phyloP scores from a whole-genome alignment of 2,329 filamentous ascomycete genomes.

The Endoconidiophora laricicola region DNA sequence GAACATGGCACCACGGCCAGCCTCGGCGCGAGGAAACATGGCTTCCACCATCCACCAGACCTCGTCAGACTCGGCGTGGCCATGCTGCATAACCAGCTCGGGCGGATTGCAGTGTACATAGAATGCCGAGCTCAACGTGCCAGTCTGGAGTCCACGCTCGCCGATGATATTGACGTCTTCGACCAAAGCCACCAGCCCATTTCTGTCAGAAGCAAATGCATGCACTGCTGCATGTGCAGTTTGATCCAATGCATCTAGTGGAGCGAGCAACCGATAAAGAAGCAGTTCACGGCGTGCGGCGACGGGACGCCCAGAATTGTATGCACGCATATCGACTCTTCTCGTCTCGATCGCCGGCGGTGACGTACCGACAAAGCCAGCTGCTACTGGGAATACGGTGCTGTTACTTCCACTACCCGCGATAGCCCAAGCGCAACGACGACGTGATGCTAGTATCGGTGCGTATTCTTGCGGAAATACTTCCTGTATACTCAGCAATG shows the following conservation, averaged over 20 bases:
- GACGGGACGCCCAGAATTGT: slow-evolving; percentile 26
- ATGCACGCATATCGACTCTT: slow-evolving; percentile 34
- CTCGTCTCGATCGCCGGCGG: slow-evolving; percentile 37
- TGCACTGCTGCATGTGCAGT: slow-evolving; percentile 33
- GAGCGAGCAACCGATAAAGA: slow-evolving; percentile 30
- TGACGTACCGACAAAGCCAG: slow-evolving; percentile 17
- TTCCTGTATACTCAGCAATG: slow-evolving; percentile 25
- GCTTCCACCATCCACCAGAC: slow-evolving; percentile 40
- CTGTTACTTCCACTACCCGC: slow-evolving; percentile 28
- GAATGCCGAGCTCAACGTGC: slow-evolving; percentile 34
- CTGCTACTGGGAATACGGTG: slow-evolving; percentile 20
- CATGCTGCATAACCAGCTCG: slow-evolving; percentile 28
- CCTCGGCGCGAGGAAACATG: slow-evolving; percentile 29
- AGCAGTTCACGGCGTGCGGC: slow-evolving; percentile 32
- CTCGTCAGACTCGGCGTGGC: slow-evolving; percentile 17
- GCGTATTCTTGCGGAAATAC: slow-evolving; percentile 25
- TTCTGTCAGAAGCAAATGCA: slow-evolving; percentile 36
- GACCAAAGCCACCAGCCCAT: slow-evolving; percentile 33
- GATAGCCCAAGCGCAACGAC: slow-evolving; percentile 29
- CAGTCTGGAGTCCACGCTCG: slow-evolving; percentile 24
- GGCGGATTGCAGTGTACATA: slow-evolving; percentile 34
- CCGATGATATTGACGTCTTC: slow-evolving; percentile 31
- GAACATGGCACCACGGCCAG: slow-evolving; percentile 30
- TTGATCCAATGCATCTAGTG: slow-evolving; percentile 24
- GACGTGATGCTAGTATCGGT: slow-evolving; percentile 18